phyloP scores from a whole-genome alignment of 805 yeast species.

The Yamadazyma phyllophila region DNA sequence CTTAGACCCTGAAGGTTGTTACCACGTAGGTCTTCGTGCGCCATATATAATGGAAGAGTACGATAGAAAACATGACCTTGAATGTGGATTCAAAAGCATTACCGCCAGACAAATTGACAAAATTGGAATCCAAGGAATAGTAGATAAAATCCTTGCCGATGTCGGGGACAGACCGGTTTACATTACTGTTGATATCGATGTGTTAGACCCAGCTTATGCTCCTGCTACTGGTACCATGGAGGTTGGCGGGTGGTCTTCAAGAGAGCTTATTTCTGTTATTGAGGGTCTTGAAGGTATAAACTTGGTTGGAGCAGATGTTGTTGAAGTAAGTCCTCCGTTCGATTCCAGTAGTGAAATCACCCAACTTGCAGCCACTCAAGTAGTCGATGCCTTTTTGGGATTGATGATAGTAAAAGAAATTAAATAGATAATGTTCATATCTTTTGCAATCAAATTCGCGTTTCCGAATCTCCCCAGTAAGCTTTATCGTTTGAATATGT shows the following conservation, averaged over 20 bases:
- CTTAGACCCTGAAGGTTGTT: conserved; percentile 44
- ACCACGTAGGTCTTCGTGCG: conserved; percentile 66
- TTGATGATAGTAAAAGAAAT: conserved; percentile 20
- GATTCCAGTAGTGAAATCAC: conserved; percentile 27
- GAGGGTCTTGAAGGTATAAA: conserved; percentile 28
- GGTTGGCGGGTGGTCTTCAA: conserved; percentile 24
- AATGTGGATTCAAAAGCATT: conserved; percentile 48
- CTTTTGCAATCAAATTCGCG: not conserved
- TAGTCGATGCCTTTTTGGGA: conserved; percentile 22
- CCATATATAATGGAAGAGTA: conserved; percentile 48
- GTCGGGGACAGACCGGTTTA: conserved; percentile 37
- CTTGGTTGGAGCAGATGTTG: conserved; percentile 28
- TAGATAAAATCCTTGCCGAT: conserved; percentile 27
- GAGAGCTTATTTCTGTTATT: conserved; percentile 24
- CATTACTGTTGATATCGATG: conserved; percentile 27
- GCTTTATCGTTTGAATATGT: not conserved
- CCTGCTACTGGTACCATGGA: conserved; percentile 32
- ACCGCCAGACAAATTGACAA: conserved; percentile 49
- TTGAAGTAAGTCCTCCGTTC: conserved; percentile 29
- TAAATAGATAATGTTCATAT: not conserved
- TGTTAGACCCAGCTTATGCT: conserved; percentile 26
- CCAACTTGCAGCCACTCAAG: conserved; percentile 25
- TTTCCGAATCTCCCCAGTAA: not conserved
- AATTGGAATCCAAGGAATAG: conserved; percentile 37
- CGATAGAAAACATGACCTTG: conserved; percentile 44